Evolutionary conservation across 257 asterid genomes (phyloP), one percentile per base, ranked within the genome.

Genomic region (Fraxinus quadrangulata): DNA sequence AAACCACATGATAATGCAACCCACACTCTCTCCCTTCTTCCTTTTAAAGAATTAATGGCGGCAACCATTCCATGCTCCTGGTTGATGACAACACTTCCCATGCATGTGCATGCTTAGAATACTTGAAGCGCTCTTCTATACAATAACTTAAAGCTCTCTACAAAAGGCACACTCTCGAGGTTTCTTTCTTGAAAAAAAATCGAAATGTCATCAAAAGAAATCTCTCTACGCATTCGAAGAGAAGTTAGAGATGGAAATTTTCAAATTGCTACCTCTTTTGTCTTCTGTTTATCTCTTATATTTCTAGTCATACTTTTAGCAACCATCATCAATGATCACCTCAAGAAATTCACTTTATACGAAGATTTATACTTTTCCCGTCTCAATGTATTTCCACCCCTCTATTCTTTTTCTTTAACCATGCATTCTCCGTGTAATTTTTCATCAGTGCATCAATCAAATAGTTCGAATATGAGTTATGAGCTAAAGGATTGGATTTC

Each of bases 321-420:
- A 33, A 79, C 81, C 80, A 84, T 86, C 89, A 85, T 91, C 79
- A 87, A 87, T 61, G 88, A 91, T 61, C 88, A 83, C 45, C 80
- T 90, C 81, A 85, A 80, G 36, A 84, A 83, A 45, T 85, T 81
- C 80, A 79, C 86, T 17, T 26, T 87, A 23, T 84, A 86, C 51
- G 97, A 93, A 66, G 93, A 91, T 63, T 76, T 90, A 19, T 79
- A 89, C 77, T 74, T 81, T 49, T 85, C 93, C 36, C 72, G 84
- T 28, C 84, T 84, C 81, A 82, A 78, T 6, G 83, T 89, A 7
- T 80, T 84, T 73, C 84, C 89, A 73, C 90, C 91, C 6, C 73
- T 82, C 2, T 76, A 80, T 49, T 51, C 85, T 34, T 54, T 77
- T 5, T 71, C 86, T 14, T 63, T 63, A 10, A 63, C 34, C 68